These are phyloP conservation scores for Penicillium decumbens DNA, from an alignment of 2,329 filamentous ascomycete genomes.

Conservation along the genomic window DNA sequence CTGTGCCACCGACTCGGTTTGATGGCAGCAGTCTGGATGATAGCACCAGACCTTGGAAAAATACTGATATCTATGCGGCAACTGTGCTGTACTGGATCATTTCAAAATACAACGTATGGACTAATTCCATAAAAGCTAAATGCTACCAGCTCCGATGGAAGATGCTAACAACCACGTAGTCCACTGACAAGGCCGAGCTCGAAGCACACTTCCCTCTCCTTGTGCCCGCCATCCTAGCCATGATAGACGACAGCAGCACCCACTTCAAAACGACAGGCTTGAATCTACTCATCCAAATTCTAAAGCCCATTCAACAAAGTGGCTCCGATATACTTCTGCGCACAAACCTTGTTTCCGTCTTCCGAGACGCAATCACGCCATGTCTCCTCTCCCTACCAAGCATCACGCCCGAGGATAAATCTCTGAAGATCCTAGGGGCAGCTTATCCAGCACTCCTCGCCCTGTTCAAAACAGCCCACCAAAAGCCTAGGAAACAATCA, in stretches of 20 bases:
- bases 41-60: conserved; percentile 40
- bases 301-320: conserved; percentile 33
- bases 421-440: conserved; percentile 57
- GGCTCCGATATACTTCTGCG: conserved; percentile 39
- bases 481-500: conserved; percentile 17
- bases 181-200: conserved; percentile 27
- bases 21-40: conserved; percentile 35
- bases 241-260: conserved; percentile 42
- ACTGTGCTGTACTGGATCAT: conserved; percentile 37
- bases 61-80: conserved; percentile 32
- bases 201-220: conserved; percentile 45
- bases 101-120: conserved; percentile 34
- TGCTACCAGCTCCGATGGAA: not conserved
- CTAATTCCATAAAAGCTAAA: too few relatives aligned
- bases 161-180: conserved; percentile 20
- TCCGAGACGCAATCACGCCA: conserved; percentile 49
- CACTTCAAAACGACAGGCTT: conserved; percentile 40
- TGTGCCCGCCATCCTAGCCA: conserved; percentile 40
- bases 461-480: conserved; percentile 49
- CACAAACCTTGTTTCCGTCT: conserved; percentile 45
- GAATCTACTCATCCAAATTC: conserved; percentile 32
- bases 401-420: conserved; percentile 69
- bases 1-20: conserved; percentile 35
- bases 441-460: conserved; percentile 64
- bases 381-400: conserved; percentile 71